These are phyloP conservation scores for Auricularia auricula-judae DNA, from an alignment of 768 basidiomycete species.

Conservation along the genomic window DNA sequence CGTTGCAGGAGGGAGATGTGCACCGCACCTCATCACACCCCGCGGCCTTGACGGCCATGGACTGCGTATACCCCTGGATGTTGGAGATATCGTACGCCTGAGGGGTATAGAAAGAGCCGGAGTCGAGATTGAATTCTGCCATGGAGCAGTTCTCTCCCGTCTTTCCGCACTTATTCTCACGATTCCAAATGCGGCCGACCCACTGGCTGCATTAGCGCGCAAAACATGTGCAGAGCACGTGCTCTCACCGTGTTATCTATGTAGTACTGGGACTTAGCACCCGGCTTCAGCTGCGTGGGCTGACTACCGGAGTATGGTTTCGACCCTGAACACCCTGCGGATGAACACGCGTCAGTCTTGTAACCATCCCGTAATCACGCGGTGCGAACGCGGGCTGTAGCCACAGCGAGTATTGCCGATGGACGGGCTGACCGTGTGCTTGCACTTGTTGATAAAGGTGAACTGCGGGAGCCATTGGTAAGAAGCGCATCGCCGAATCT, in stretches of 20 bases:
- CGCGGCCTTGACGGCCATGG: constrained; percentile 23
- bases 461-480: constrained; percentile 7
- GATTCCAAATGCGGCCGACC: constrained; percentile 30
- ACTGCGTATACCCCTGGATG: constrained; percentile 32
- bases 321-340: constrained; percentile 5
- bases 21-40: constrained; percentile 31
- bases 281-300: constrained; percentile 18
- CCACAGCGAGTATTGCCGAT: constrained; percentile 30
- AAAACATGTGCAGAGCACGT: neutral
- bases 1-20: constrained; percentile 10
- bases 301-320: constrained; percentile 24
- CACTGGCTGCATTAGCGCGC: constrained; percentile 25
- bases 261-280: constrained; percentile 6
- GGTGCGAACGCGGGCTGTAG: constrained; percentile 24
- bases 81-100: constrained; percentile 34
- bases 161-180: constrained; percentile 27
- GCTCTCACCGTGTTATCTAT: neutral
- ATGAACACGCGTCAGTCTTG: neutral
- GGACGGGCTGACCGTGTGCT: constrained; percentile 20
- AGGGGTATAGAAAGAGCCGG: constrained; percentile 11
- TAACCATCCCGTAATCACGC: neutral
- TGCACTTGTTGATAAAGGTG: constrained; percentile 26
- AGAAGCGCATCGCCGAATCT: neutral
- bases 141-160: constrained; percentile 29
- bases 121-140: constrained; percentile 27